These are phyloP conservation scores for Pichia terricola DNA, from an alignment of 1,139 yeast species.

Conservation along the genomic window DNA sequence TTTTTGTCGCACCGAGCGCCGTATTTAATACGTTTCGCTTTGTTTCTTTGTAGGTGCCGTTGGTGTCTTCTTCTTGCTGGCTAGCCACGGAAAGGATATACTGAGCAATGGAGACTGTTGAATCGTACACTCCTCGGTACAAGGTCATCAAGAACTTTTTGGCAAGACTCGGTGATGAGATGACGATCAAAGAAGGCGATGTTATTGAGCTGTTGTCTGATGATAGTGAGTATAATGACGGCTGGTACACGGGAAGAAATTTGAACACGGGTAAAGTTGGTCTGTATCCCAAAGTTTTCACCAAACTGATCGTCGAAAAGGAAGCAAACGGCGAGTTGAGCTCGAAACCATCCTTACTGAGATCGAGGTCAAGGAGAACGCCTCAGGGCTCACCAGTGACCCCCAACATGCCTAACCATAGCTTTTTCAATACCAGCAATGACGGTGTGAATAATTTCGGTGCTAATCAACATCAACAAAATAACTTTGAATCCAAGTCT, in stretches of 20 bases:
- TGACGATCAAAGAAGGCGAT: constrained; percentile 73
- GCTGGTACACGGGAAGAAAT: constrained; percentile 95
- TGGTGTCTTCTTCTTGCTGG: too few relatives aligned
- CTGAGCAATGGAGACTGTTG: too few relatives aligned
- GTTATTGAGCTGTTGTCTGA: constrained; percentile 82
- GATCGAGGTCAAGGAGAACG: constrained; percentile 52
- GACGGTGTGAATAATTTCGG: not conserved
- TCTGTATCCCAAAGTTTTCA: constrained; percentile 80
- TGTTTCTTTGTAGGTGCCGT: too few relatives aligned
- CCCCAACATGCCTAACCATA: constrained; percentile 8
- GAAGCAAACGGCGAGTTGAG: constrained; percentile 6
- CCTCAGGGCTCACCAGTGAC: constrained; percentile 24
- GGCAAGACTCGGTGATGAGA: constrained; percentile 84
- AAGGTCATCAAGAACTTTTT: constrained; percentile 77
- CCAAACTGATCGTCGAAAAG: constrained; percentile 28
- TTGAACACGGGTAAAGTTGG: constrained; percentile 66
- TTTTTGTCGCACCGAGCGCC: too few relatives aligned
- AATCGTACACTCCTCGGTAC: constrained; percentile 12
- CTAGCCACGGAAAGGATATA: too few relatives aligned
- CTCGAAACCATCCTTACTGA: constrained; percentile 28
- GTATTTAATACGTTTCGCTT: too few relatives aligned
- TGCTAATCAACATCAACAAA: too few relatives aligned
- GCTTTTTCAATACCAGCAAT: constrained; percentile 7
- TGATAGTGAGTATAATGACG: constrained; percentile 89
- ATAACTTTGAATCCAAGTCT: too few relatives aligned